These are phyloP conservation scores for Russula sp. DNA, from an alignment of 768 basidiomycete genomes.

Conservation along the genomic window DNA sequence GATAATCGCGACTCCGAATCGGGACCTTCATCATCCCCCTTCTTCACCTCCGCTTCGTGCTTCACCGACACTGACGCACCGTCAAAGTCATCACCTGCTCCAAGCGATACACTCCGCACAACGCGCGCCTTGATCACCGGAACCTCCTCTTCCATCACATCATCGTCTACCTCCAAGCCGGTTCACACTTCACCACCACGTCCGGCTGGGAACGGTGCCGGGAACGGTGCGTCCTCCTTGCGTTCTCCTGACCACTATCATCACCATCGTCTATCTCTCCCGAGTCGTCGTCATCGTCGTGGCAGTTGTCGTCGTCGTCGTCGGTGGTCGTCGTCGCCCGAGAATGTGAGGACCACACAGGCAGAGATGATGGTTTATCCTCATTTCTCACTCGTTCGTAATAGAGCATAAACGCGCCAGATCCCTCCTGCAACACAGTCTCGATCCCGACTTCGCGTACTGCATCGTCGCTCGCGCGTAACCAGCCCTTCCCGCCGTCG, in stretches of 20 bases:
- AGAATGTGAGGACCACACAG: neutral
- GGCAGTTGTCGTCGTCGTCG: conserved; percentile 36
- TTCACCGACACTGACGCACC: conserved; percentile 3
- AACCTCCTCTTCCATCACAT: neutral
- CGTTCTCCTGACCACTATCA: conserved; percentile 33
- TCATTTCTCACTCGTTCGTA: conserved; percentile 64
- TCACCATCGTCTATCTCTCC: conserved; percentile 49
- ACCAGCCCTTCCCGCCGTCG: conserved; percentile 66
- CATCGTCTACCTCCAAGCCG: neutral
- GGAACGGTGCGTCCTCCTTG: neutral
- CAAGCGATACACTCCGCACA: conserved; percentile 33
- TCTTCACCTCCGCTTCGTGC: conserved; percentile 4
- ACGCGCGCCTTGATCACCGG: conserved; percentile 23
- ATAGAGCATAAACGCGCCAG: conserved; percentile 89
- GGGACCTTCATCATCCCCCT: neutral
- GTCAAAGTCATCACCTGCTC: conserved; percentile 1
- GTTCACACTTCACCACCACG: conserved; percentile 9
- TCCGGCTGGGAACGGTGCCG: neutral
- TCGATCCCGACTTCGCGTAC: conserved; percentile 76
- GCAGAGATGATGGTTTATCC: neutral
- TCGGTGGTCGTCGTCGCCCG: conserved; percentile 28
- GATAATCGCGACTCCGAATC: neutral
- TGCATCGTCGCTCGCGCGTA: conserved; percentile 82
- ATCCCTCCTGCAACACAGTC: conserved; percentile 67
- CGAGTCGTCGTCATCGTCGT: conserved; percentile 49